Evolutionary conservation across 164 flowering plant species (phyloP).

Genomic region (Berberis vulgaris): DNA sequence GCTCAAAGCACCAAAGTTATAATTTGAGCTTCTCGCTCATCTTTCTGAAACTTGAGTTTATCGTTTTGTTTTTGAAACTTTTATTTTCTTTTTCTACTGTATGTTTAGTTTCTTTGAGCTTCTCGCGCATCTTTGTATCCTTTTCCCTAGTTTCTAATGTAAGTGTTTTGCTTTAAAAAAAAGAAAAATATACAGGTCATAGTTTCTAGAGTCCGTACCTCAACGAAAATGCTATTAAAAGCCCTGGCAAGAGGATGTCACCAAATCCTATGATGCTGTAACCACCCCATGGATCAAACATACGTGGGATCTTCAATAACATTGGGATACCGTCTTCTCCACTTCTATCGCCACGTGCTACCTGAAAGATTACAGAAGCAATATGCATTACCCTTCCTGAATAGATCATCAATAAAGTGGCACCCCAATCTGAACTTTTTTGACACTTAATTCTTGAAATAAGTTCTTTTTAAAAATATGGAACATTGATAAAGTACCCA

Average conservation of each 20-base stretch:
- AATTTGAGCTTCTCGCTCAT: too few species aligned
- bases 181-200: not conserved
- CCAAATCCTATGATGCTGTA: slow-evolving; percentile 97
- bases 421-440: too few species aligned
- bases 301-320: slow-evolving; percentile 80
- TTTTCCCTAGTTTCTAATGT: not conserved
- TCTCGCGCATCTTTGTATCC: not conserved
- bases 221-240: slow-evolving; percentile 63
- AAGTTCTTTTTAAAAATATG: too few species aligned
- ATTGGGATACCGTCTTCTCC: slow-evolving; percentile 88
- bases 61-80: too few species aligned
- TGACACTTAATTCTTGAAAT: too few species aligned
- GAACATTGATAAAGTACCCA: slow-evolving; percentile 23
- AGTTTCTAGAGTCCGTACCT: slow-evolving; percentile 37
- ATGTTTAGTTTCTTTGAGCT: too few species aligned
- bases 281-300: slow-evolving; percentile 89
- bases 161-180: not conserved
- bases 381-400: not conserved
- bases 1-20: too few species aligned
- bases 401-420: not conserved
- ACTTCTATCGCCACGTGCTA: slow-evolving; percentile 81
- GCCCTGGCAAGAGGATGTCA: slow-evolving; percentile 91
- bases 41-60: too few species aligned
- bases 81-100: too few species aligned
- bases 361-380: slow-evolving; percentile 31